Evolutionary conservation across 1,284 basidiomycete genomes (phyloP).

Genomic region (Papiliotrema nemorosa): DNA sequence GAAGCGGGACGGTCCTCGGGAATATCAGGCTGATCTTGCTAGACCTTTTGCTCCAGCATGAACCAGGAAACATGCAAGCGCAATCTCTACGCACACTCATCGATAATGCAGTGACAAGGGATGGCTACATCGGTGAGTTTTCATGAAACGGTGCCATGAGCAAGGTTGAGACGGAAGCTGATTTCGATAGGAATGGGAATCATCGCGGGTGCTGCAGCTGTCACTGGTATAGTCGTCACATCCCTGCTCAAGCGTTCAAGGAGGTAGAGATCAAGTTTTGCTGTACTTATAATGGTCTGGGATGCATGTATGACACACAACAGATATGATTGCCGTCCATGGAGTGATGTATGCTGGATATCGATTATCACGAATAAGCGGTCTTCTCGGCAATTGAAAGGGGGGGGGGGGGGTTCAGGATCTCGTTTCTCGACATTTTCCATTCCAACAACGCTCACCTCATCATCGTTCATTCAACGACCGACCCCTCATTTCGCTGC

Average conservation of each 20-base stretch:
- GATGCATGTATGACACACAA: neutral
- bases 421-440: no score
- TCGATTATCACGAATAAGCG: no score
- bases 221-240: constrained; percentile 77
- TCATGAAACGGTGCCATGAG: no score
- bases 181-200: constrained; percentile 77
- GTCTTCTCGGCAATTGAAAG: no score
- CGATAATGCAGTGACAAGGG: constrained; percentile 79
- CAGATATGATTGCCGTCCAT: neutral
- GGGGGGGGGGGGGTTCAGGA: no score
- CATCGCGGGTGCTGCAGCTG: constrained; percentile 80
- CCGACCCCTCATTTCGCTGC: no score
- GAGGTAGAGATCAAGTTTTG: neutral
- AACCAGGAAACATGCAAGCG: constrained; percentile 91
- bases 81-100: constrained; percentile 80
- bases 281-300: neutral
- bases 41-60: constrained; percentile 87
- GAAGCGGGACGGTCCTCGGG: no score
- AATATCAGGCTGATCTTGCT: constrained; percentile 3
- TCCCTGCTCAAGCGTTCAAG: constrained; percentile 72
- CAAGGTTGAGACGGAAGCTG: no score
- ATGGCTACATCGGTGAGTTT: constrained; percentile 55
- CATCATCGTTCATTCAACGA: no score
- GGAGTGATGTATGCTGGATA: no score
- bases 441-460: no score